A percentile compares a stretch with the other conserved stretches of the same genome.
phyloP scores from a whole-genome alignment of 345 rosid species.

The Ricinus communis region DNA sequence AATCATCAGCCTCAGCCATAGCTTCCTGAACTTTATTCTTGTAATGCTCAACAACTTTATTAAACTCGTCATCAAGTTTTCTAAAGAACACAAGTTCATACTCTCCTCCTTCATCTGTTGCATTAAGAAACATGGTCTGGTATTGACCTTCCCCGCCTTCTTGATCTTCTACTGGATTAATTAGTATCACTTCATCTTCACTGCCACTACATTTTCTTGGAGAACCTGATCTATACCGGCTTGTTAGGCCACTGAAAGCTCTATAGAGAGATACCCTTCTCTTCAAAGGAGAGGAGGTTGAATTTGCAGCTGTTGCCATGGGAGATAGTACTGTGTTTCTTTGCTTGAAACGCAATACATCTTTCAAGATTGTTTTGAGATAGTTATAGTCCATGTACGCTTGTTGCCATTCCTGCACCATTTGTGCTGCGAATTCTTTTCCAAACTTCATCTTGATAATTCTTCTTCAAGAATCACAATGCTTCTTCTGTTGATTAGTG shows the following conservation, averaged over 20 bases:
- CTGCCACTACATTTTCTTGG: constrained; percentile 20
- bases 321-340: constrained; percentile 17
- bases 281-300: constrained; percentile 26
- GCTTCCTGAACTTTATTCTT: constrained; percentile 49
- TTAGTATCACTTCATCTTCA: constrained; percentile 60
- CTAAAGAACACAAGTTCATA: constrained; percentile 53
- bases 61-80: constrained; percentile 67
- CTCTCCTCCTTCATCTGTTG: constrained; percentile 58
- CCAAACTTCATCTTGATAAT: constrained; percentile 69
- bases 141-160: constrained; percentile 23
- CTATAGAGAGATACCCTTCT: constrained; percentile 51
- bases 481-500: not conserved
- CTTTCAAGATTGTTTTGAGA: constrained; percentile 57
- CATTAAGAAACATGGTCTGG: constrained; percentile 52
- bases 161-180: constrained; percentile 31
- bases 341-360: constrained; percentile 30
- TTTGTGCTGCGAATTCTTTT: constrained; percentile 63
- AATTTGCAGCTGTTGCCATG: constrained; percentile 12
- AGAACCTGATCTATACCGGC: constrained; percentile 27
- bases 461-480: not conserved
- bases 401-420: constrained; percentile 85
- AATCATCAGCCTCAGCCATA: constrained; percentile 60
- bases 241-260: constrained; percentile 75
- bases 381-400: constrained; percentile 80
- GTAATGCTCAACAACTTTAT: constrained; percentile 58